Evolutionary conservation across 1,284 basidiomycete species (phyloP), one percentile per base, ranked within the genome.

Genomic region (Sporisorium graminicola): DNA sequence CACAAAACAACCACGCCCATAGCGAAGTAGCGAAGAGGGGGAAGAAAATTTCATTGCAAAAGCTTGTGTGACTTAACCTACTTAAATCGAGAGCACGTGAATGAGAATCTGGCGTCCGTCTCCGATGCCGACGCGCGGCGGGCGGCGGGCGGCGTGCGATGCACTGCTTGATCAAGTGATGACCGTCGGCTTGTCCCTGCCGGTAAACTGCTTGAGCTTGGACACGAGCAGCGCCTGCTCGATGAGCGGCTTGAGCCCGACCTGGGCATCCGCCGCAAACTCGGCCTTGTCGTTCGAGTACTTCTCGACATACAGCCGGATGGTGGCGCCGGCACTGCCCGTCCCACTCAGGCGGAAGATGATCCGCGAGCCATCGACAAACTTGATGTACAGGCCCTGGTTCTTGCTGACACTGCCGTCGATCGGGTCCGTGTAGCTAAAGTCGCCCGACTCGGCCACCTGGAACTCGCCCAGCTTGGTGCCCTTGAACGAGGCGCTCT

Each of bases 321-420:
- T 87, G 18, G 97, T 99, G 20, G 97, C 97, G 53, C 96, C 96
- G 52, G 94, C 92, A 76, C 92, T 94, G 20, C 96, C 96, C 0
- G 97, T 99, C 55, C 97, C 96, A 74, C 93, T 95, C 59, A 99
- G 88, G 64, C 97, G 91, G 90, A 98, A 98, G 69, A 99, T 94
- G 76, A 99, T 93, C 57, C 96, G 90, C 58, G 91, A 93, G 22
- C 95, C 96, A 86, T 99, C 96, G 37, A 88, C 88, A 87, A 99
- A 99, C 71, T 90, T 90, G 85, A 98, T 91, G 86, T 95, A 93
- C 82, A 98, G 92, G 7, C 97, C 97, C 87, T 99, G 97, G 87
- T 98, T 98, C 87, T 92, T 93, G 79, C 92, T 94, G 56, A 98
- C 91, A 58, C 92, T 94, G 61, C 91, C 89, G 86, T 99, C 97